These are phyloP conservation scores for Tetradesmus obliquus DNA, from an alignment of 139 green algal species.

Conservation along the genomic window DNA sequence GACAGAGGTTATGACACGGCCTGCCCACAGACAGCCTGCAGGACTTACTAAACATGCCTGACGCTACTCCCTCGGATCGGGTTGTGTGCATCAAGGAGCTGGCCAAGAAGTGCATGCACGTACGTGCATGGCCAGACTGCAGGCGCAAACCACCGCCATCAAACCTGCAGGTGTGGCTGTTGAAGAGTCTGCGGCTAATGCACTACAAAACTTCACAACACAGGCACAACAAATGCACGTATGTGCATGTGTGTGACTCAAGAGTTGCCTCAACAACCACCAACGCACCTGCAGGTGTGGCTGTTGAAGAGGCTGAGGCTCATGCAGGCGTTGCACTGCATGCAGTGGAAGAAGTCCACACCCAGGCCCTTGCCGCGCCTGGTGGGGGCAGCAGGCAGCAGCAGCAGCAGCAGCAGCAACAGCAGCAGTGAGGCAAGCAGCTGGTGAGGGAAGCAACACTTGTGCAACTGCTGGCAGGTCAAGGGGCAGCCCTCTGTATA, in stretches of 20 bases:
- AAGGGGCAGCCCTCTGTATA: neutral
- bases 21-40: too few species aligned
- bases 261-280: neutral
- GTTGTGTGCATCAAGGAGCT: too few species aligned
- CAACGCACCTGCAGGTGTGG: constrained; percentile 85
- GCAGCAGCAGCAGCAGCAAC: neutral
- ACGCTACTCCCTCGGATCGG: too few species aligned
- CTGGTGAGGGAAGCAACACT: neutral
- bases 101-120: too few species aligned
- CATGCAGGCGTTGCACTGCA: constrained; percentile 98
- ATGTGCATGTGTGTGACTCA: too few species aligned
- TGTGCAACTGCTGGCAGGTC: too few species aligned
- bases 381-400: too few species aligned
- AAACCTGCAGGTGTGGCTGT: constrained; percentile 84
- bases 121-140: too few species aligned
- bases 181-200: constrained; percentile 90
- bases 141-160: too few species aligned
- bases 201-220: constrained; percentile 57
- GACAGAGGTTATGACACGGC: too few species aligned
- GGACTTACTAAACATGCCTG: too few species aligned
- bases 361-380: constrained; percentile 71
- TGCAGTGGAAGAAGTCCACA: constrained; percentile 96
- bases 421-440: neutral
- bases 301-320: constrained; percentile 83
- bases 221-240: too few species aligned